Conservation (phyloP, 768 basidiomycete genomes). For the Russula brevipes region DNA sequence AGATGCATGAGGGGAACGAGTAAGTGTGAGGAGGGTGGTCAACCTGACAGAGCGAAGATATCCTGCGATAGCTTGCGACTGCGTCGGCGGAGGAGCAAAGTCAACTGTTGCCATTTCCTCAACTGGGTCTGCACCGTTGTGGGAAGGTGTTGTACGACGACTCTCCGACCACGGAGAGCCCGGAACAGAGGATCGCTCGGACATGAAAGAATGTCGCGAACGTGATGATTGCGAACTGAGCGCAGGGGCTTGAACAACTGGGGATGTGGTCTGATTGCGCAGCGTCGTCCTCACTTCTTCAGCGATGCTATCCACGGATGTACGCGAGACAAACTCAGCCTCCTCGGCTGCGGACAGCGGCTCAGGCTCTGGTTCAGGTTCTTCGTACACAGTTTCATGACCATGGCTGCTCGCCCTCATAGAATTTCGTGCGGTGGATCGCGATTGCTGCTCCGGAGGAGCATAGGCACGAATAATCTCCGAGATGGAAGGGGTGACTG, state of each 20-base stretch:
- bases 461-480: slow-evolving; percentile 82
- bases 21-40: slow-evolving; percentile 76
- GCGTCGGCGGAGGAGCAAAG: slow-evolving; percentile 40
- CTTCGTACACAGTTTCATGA: slow-evolving; percentile 44
- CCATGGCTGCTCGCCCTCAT: slow-evolving; percentile 42
- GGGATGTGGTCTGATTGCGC: slow-evolving; percentile 46
- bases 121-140: slow-evolving; percentile 25
- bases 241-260: slow-evolving; percentile 34
- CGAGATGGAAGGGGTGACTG: slow-evolving; percentile 72
- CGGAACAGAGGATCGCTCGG: slow-evolving; percentile 18
- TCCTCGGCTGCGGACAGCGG: slow-evolving; percentile 51
- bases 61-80: slow-evolving; percentile 72
- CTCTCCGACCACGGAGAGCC: slow-evolving; percentile 12
- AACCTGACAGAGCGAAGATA: slow-evolving; percentile 84
- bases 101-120: slow-evolving; percentile 41
- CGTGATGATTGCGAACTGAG: slow-evolving; percentile 29
- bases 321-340: slow-evolving; percentile 63
- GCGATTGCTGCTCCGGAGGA: slow-evolving; percentile 50
- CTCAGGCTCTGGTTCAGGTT: slow-evolving; percentile 46
- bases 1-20: slow-evolving; percentile 74
- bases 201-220: slow-evolving; percentile 26
- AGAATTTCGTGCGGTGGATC: slow-evolving; percentile 44
- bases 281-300: slow-evolving; percentile 73
- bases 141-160: slow-evolving; percentile 4
- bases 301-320: slow-evolving; percentile 83